Percentiles rank a stretch among this genome's conserved stretches.
Conservation (phyloP, 2,329 filamentous ascomycete species). For the Fusarium solani-melongenae region DNA sequence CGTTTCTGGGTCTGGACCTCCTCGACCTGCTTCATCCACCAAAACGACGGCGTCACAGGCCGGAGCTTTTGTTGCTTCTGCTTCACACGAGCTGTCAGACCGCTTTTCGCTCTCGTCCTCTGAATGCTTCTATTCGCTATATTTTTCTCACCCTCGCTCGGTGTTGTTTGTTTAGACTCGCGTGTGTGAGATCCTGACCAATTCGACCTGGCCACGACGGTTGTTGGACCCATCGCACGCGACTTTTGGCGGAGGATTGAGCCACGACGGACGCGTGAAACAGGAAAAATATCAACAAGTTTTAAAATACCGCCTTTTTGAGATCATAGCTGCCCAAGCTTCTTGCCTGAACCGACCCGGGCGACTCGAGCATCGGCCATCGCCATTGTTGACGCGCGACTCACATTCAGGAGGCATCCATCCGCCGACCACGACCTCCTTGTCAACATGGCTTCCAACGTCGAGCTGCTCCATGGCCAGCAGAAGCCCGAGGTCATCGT, state of each 20-base stretch:
- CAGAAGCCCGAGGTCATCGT: slow-evolving; percentile 46
- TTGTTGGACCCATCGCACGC: slow-evolving; percentile 31
- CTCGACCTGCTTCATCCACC: slow-evolving; percentile 15
- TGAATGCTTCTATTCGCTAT: neutral
- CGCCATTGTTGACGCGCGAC: slow-evolving; percentile 29
- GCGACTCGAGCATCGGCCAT: neutral
- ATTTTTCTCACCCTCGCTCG: slow-evolving; percentile 7
- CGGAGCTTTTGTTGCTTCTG: slow-evolving; percentile 19
- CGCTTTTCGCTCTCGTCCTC: neutral
- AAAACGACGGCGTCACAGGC: slow-evolving; percentile 22
- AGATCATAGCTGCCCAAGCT: neutral
- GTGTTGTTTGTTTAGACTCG: slow-evolving; percentile 24
- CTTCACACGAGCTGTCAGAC: neutral
- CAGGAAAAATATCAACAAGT: slow-evolving; percentile 19
- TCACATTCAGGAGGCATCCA: slow-evolving; percentile 1
- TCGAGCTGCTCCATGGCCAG: slow-evolving; percentile 43
- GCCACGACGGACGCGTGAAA: slow-evolving; percentile 25
- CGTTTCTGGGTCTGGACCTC: slow-evolving; percentile 12
- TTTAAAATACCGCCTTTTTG: neutral
- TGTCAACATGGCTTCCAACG: slow-evolving; percentile 51
- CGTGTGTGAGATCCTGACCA: slow-evolving; percentile 36
- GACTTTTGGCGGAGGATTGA: slow-evolving; percentile 18
- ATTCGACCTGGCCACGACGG: slow-evolving; percentile 37
- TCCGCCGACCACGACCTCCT: neutral
- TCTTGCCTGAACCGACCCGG: neutral